These are phyloP conservation scores for Barnettozyma wickerhamii DNA, from an alignment of 805 yeast genomes.

Conservation along the genomic window DNA sequence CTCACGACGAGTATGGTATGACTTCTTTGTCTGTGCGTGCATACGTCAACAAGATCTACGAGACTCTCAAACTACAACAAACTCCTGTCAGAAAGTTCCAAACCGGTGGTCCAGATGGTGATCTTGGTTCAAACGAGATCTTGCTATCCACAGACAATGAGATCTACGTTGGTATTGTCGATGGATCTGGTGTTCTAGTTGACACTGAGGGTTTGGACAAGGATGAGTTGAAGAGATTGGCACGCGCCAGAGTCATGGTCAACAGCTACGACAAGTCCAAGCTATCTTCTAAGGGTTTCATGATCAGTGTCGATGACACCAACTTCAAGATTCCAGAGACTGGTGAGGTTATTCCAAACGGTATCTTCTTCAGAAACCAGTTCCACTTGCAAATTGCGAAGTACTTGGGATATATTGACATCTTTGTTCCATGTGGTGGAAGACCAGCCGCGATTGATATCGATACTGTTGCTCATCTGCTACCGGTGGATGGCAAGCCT, in stretches of 20 bases:
- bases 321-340: slow-evolving; percentile 67
- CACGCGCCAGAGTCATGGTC: slow-evolving; percentile 71
- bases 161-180: slow-evolving; percentile 82
- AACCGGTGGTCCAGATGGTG: slow-evolving; percentile 99
- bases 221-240: slow-evolving; percentile 71
- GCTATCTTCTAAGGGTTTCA: slow-evolving; percentile 71
- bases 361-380: slow-evolving; percentile 84
- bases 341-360: slow-evolving; percentile 73
- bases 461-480: slow-evolving; percentile 66
- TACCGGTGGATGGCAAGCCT: slow-evolving; percentile 70
- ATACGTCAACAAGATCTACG: slow-evolving; percentile 82
- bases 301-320: slow-evolving; percentile 79
- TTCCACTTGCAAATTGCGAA: slow-evolving; percentile 77
- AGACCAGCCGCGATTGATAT: slow-evolving; percentile 95
- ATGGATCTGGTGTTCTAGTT: slow-evolving; percentile 92
- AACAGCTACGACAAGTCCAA: slow-evolving; percentile 60
- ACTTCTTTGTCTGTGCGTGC: slow-evolving; percentile 92
- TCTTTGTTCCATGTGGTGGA: slow-evolving; percentile 98
- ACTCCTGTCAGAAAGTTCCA: slow-evolving; percentile 72
- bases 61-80: slow-evolving; percentile 61
- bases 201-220: slow-evolving; percentile 90
- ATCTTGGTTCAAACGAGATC: slow-evolving; percentile 93
- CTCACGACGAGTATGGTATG: slow-evolving; percentile 98
- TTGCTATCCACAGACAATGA: slow-evolving; percentile 73
- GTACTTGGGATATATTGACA: slow-evolving; percentile 59